Conservation (phyloP, 2,329 filamentous ascomycete species). For the Chlorencoelia australis region DNA sequence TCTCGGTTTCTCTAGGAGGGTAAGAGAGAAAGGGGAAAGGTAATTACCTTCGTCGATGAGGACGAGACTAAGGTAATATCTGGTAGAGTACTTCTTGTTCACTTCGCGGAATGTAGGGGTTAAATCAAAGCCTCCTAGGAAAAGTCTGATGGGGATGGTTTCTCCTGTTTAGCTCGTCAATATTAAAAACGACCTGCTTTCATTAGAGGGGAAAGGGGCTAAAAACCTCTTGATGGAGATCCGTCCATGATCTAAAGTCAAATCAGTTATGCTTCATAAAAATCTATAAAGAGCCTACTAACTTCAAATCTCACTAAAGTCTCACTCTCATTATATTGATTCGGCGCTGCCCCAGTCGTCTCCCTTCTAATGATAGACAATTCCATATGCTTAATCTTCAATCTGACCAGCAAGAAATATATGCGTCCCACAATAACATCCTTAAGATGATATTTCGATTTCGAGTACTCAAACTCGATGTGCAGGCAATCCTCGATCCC, state of each 20-base stretch:
- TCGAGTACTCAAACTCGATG: constrained; percentile 99
- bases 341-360: constrained; percentile 90
- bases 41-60: constrained; percentile 82
- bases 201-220: too few relatives aligned
- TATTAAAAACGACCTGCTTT: too few relatives aligned
- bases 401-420: constrained; percentile 90
- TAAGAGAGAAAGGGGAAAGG: constrained; percentile 1
- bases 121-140: constrained; percentile 93
- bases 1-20: background rate
- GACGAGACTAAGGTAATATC: constrained; percentile 94
- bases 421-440: constrained; percentile 98
- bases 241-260: constrained; percentile 86
- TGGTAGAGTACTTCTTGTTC: constrained; percentile 98
- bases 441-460: constrained; percentile 98
- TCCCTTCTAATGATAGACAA: constrained; percentile 93
- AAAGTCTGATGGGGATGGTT: constrained; percentile 93
- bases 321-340: constrained; percentile 99
- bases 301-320: constrained; percentile 94
- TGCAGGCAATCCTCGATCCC: constrained; percentile 98
- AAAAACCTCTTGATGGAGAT: constrained; percentile 64
- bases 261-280: background rate
- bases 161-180: constrained; percentile 40
- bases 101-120: constrained; percentile 98
- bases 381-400: constrained; percentile 99
- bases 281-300: constrained; percentile 15